These are phyloP conservation scores for Kluyveromyces sp. DNA, from an alignment of 1,139 yeast genomes.

Conservation along the genomic window DNA sequence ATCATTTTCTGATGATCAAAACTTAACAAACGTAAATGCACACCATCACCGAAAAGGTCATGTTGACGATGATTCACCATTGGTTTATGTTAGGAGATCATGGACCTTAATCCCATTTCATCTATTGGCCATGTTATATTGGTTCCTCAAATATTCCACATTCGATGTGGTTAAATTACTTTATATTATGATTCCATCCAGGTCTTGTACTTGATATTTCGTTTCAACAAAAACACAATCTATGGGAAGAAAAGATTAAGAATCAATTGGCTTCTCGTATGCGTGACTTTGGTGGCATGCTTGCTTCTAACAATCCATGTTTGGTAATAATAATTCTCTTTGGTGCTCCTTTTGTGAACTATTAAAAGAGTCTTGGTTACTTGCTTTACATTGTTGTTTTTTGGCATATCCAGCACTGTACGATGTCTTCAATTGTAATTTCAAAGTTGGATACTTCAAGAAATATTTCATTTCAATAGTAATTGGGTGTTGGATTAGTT, in stretches of 20 bases:
- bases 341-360: slow-evolving; percentile 75
- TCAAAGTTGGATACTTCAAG: slow-evolving; percentile 43
- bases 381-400: slow-evolving; percentile 59
- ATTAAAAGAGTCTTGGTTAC: slow-evolving; percentile 49
- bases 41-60: slow-evolving; percentile 19
- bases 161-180: slow-evolving; percentile 31
- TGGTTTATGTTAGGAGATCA: slow-evolving; percentile 29
- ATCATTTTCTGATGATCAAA: slow-evolving; percentile 33
- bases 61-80: slow-evolving; percentile 25
- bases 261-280: slow-evolving; percentile 33
- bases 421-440: slow-evolving; percentile 50
- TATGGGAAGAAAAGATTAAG: slow-evolving; percentile 29
- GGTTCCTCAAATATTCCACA: slow-evolving; percentile 32
- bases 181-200: slow-evolving; percentile 25
- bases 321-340: slow-evolving; percentile 51
- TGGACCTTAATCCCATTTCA: slow-evolving; percentile 43
- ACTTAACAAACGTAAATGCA: slow-evolving; percentile 17
- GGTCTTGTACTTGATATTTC: slow-evolving; percentile 22
- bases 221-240: slow-evolving; percentile 25
- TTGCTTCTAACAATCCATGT: slow-evolving; percentile 43
- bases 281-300: slow-evolving; percentile 33
- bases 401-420: slow-evolving; percentile 53
- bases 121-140: slow-evolving; percentile 34
- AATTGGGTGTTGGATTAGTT: slow-evolving; percentile 88
- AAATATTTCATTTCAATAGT: slow-evolving; percentile 41